A percentile compares a stretch with the other conserved stretches of the same genome.
These are phyloP conservation scores for Esteya vermicola DNA, from an alignment of 2,329 filamentous ascomycete species.

Conservation along the genomic window DNA sequence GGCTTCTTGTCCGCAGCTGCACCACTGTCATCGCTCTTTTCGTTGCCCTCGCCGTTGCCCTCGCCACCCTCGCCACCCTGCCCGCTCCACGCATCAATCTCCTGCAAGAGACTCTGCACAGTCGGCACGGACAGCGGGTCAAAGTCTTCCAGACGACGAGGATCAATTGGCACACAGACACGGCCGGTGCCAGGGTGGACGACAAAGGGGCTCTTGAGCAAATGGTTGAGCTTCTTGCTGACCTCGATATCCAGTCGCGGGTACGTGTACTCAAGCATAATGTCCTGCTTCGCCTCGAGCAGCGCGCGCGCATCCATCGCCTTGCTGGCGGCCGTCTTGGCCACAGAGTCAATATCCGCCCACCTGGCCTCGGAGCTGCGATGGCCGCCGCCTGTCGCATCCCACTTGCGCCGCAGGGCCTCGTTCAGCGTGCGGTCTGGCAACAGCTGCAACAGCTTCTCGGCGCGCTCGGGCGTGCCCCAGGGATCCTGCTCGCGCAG, in stretches of 20 bases:
- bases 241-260: slow-evolving; percentile 93
- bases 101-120: slow-evolving; percentile 62
- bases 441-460: slow-evolving; percentile 69
- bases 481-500: slow-evolving; percentile 81
- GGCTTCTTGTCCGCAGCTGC: slow-evolving; percentile 14
- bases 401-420: slow-evolving; percentile 81
- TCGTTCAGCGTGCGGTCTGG: slow-evolving; percentile 68
- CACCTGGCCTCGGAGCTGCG: slow-evolving; percentile 72
- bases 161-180: slow-evolving; percentile 91
- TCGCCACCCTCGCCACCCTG: too few species aligned
- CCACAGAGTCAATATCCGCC: slow-evolving; percentile 82
- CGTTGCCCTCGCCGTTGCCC: slow-evolving; percentile 14
- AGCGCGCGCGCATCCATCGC: slow-evolving; percentile 60
- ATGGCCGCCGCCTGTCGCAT: slow-evolving; percentile 61
- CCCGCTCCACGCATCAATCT: slow-evolving; percentile 67
- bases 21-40: slow-evolving; percentile 17
- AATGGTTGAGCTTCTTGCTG: slow-evolving; percentile 93
- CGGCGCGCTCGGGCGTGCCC: slow-evolving; percentile 51
- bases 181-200: slow-evolving; percentile 88
- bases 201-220: slow-evolving; percentile 94
- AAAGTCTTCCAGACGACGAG: slow-evolving; percentile 59
- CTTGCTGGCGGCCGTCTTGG: slow-evolving; percentile 60
- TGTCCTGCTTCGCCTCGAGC: slow-evolving; percentile 84
- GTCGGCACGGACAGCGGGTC: slow-evolving; percentile 84
- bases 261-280: slow-evolving; percentile 95